Evolutionary conservation across 2,329 filamentous ascomycete species (phyloP).

Genomic region (Trichoderma aggressivum): DNA sequence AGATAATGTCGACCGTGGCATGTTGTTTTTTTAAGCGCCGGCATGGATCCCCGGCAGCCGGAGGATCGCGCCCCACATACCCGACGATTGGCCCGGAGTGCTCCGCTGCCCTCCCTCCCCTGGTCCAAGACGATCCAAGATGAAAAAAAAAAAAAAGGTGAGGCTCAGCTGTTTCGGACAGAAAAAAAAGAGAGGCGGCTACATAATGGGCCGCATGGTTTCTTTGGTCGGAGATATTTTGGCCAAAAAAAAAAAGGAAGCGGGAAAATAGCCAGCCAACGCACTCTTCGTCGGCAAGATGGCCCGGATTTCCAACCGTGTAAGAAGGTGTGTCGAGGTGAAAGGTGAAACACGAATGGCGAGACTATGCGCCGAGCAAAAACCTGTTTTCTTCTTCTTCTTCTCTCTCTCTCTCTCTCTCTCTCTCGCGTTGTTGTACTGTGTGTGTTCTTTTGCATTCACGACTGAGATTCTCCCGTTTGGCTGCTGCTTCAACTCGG

Average conservation of each 20-base stretch:
- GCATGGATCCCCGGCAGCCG: background rate
- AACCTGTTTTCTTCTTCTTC: background rate
- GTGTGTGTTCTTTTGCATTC: background rate
- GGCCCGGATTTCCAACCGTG: background rate
- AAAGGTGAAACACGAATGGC: background rate
- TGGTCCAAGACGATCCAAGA: background rate
- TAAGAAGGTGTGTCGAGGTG: background rate
- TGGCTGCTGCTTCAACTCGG: background rate
- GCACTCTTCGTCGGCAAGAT: background rate
- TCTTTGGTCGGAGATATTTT: background rate
- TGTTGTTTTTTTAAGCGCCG: conserved; percentile 14
- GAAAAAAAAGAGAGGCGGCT: background rate
- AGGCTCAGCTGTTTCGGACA: conserved; percentile 1
- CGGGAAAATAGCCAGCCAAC: background rate
- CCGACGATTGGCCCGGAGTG: conserved; percentile 14
- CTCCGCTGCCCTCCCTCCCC: background rate
- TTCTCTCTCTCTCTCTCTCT: too few species aligned
- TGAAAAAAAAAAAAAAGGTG: too few species aligned
- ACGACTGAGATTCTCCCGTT: background rate
- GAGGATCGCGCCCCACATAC: conserved; percentile 14
- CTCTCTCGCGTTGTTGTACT: too few species aligned
- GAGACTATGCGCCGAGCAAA: background rate
- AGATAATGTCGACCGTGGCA: background rate
- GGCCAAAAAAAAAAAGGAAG: background rate
- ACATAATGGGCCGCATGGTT: conserved; percentile 5